These are phyloP conservation scores for Discostella pseudostelligera DNA, from an alignment of 108 stramenopile species.

Conservation along the genomic window DNA sequence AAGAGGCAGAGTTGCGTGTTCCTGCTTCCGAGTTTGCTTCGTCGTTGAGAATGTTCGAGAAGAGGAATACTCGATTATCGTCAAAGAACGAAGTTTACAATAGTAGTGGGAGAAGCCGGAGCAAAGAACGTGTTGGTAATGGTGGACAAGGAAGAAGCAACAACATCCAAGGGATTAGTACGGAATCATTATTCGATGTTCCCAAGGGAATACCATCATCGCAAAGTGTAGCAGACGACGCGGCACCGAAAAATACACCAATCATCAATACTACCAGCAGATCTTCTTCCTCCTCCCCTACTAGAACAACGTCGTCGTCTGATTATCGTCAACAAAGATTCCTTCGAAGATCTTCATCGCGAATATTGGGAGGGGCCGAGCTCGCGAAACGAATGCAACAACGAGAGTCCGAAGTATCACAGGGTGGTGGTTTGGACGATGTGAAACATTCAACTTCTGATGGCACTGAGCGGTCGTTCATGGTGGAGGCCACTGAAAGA, in stretches of 20 bases:
- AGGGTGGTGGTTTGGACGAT: slow-evolving; percentile 3
- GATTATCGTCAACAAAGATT: neutral
- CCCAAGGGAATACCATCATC: neutral
- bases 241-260: neutral
- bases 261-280: neutral
- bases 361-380: slow-evolving; percentile 17
- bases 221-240: neutral
- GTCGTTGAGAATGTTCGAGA: slow-evolving; percentile 6
- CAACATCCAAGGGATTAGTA: slow-evolving; percentile 9
- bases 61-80: neutral
- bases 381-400: slow-evolving; percentile 19
- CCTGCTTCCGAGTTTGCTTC: neutral
- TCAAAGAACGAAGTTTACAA: neutral
- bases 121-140: neutral
- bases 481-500: neutral
- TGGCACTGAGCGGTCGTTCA: neutral
- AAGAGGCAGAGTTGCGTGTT: slow-evolving; percentile 30
- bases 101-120: neutral
- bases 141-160: neutral
- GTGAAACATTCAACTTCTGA: neutral
- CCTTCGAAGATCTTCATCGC: slow-evolving; percentile 8
- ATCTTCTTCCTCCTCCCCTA: neutral
- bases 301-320: neutral
- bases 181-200: slow-evolving; percentile 10
- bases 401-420: slow-evolving; percentile 2